These are phyloP conservation scores for Plantago rigida DNA, from an alignment of 305 asterid genomes.

Conservation along the genomic window DNA sequence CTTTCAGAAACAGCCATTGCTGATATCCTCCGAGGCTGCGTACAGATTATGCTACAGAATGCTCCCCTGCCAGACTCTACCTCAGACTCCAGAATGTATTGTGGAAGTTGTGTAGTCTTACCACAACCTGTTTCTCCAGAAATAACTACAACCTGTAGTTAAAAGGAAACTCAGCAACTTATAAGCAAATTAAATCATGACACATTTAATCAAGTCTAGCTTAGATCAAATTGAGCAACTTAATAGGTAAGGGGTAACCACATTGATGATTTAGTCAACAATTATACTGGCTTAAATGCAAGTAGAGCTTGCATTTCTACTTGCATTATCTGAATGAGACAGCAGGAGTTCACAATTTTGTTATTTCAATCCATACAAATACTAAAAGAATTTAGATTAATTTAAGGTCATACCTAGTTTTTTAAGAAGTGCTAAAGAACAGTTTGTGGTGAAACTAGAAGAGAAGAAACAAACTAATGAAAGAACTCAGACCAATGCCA, in stretches of 20 bases:
- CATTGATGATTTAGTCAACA: not conserved
- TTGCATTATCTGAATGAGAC: not conserved
- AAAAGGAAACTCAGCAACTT: slow-evolving; percentile 24
- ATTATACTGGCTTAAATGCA: not conserved
- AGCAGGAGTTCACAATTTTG: not conserved
- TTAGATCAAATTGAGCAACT: no score
- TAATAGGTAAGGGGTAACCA: not conserved
- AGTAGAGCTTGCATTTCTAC: not conserved
- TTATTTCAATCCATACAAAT: not conserved
- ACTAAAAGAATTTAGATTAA: not conserved
- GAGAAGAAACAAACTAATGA: not conserved
- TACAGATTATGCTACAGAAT: slow-evolving; percentile 88
- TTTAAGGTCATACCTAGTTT: not conserved
- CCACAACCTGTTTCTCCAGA: slow-evolving; percentile 99
- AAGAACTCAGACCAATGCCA: not conserved
- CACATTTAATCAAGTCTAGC: slow-evolving; percentile 6
- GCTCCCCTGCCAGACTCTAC: slow-evolving; percentile 99
- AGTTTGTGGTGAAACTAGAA: not conserved
- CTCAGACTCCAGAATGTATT: slow-evolving; percentile 85
- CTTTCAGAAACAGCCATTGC: slow-evolving; percentile 95
- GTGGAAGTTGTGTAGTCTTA: slow-evolving; percentile 98
- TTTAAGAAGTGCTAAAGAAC: not conserved
- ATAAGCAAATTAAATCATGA: slow-evolving; percentile 17
- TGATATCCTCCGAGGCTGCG: slow-evolving; percentile 97
- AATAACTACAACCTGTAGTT: slow-evolving; percentile 73